Base-by-base conservation (phyloP, 306 rosid genomes). In the Mimosa bimucronata region DNA sequence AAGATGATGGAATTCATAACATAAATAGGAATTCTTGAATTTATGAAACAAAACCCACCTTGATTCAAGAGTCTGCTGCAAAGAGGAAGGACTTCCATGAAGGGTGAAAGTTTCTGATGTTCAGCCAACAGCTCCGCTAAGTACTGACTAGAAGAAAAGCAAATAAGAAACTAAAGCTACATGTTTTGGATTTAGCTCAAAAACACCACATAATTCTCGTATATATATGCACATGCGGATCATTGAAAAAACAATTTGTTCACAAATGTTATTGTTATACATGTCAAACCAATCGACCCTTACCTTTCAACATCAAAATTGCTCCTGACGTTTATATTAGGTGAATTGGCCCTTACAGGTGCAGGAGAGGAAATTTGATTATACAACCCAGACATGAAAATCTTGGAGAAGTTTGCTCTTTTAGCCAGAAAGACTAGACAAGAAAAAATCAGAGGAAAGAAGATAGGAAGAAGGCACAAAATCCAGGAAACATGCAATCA, bases 61-160 rank as follows among this genome's bases (percentile, higher is more conserved):
- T 88, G 91, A 86, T 81, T 86, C 31, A 88, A 84, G 74, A 88
- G 88, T 79, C 88, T 74, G 72, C 75, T 79, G 74, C 91, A 85
- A 14, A 81, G 77, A 75, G 91, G 91, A n/a, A 88, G 83, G 42
- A 88, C 91, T 86, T 85, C 89, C 68, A 83, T 41, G 88, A 88
- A 88, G 58, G 91, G 91, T 61, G 81, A 85, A 73, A 88, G 88
- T 71, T 88, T 88, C 71, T 88, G 91, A 70, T 82, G 79, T 82
- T 88, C 91, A 29, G 86, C 85, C 41, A 88, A 68, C 52, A 88
- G 74, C 73, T 88, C 91, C 58, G 84, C 29, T 77, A 88, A 81
- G 85, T 86, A 88, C 65, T 85, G 91, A 88, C 91, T 88, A 79
- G 60, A 83, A 83, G 46, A 76, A 55, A 82, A 12, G 44, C 29